Base-by-base conservation (phyloP, 352 stramenopile genomes). In the Thraustochytrium striatum region DNA sequence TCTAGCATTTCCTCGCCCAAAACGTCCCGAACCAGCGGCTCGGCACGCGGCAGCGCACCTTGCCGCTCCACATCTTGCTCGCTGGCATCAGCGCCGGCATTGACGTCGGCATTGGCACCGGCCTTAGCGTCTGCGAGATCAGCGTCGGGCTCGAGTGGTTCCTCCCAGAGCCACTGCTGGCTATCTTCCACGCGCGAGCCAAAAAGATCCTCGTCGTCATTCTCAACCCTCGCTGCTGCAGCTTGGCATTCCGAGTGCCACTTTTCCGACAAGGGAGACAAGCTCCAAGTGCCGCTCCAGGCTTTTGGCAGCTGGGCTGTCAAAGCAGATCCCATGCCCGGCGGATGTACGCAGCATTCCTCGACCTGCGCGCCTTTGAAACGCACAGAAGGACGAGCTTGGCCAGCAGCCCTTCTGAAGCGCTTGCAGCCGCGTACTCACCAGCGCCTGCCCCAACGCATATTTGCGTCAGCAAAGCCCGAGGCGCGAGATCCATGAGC, bases 131-230 rank as follows among this genome's bases (percentile, higher is more conserved):
- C 52, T 35, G 2, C 43, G 36, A 25, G 25, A 1, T 36, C 3
- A 11, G 32, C 5, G 25, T 61, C 44, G 1, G 39, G 44, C 16
- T 25, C 47, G 16, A 16, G 47, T 21, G 47, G 16, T 16, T 25
- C 47, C 8, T 75, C 65, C 43, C 35, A 75, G 43, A 75, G 65
- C 25, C 32, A 30, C 16, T 75, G 65, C 21, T 75, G 65, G 8
- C 41, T 38, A 16, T 75, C 59, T n/a, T 52, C 59, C 3, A 38
- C 59, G 35, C n/a, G n/a, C n/a, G n/a, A n/a, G n/a, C n/a, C n/a
- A n/a, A n/a, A n/a, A n/a, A n/a, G n/a, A n/a, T n/a, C n/a, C n/a
- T n/a, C n/a, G n/a, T n/a, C n/a, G n/a, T n/a, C n/a, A n/a, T n/a
- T n/a, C n/a, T n/a, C 59, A 70, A 5, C 25, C 5, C 28, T n/a